A percentile compares a stretch with the other conserved stretches of the same genome.
Evolutionary conservation across 2,329 filamentous ascomycete species (phyloP).

Genomic region (Coleophoma crateriformis): DNA sequence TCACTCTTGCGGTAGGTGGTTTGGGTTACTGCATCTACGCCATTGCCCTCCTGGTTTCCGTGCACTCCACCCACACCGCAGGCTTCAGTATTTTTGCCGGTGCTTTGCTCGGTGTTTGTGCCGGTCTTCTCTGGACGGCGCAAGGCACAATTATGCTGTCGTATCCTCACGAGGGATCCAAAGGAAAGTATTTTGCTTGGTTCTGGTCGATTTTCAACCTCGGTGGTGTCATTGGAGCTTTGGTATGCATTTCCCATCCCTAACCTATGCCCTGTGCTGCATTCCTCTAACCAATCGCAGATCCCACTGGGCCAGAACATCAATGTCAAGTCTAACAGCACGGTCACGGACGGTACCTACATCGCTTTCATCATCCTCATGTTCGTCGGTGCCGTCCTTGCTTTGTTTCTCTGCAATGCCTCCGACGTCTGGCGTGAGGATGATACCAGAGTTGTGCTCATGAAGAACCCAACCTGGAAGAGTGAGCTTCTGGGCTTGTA

Average conservation of each 20-base stretch:
- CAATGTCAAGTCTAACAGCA: conserved; percentile 41
- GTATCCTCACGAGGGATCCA: conserved; percentile 74
- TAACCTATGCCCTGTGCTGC: not conserved
- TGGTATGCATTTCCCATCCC: conserved; percentile 31
- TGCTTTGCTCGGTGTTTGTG: conserved; percentile 70
- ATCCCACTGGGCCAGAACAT: conserved; percentile 73
- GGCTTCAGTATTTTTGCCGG: conserved; percentile 75
- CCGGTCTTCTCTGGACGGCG: conserved; percentile 75
- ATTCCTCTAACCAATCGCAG: conserved; percentile 23
- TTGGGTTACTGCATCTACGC: conserved; percentile 74
- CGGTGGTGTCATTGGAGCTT: conserved; percentile 79
- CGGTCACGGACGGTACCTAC: conserved; percentile 75
- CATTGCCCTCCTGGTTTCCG: conserved; percentile 64
- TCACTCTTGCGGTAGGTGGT: conserved; percentile 66
- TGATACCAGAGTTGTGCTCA: conserved; percentile 74
- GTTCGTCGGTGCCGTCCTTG: conserved; percentile 62
- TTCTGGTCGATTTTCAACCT: conserved; percentile 97
- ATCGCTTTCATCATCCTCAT: conserved; percentile 85
- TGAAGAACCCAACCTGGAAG: conserved; percentile 86
- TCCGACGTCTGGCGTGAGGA: conserved; percentile 69
- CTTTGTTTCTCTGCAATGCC: conserved; percentile 66
- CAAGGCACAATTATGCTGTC: conserved; percentile 87
- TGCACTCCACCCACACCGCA: conserved; percentile 54
- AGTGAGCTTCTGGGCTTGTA: conserved; percentile 72
- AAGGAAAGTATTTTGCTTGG: conserved; percentile 83